phyloP scores from a whole-genome alignment of 2,329 filamentous ascomycete species.

The Sclerotinia subarctica region DNA sequence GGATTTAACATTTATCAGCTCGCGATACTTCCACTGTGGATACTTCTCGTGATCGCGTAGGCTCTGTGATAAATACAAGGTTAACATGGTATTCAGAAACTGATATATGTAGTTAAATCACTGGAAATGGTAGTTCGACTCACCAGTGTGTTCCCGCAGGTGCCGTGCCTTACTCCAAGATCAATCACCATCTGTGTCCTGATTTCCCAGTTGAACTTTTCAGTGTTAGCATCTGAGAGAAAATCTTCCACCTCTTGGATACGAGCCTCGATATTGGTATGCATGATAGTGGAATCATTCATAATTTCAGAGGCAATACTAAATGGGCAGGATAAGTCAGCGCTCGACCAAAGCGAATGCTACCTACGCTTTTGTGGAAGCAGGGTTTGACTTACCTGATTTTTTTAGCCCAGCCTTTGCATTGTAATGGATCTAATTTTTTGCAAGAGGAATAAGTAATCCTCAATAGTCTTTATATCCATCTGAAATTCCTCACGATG shows the following conservation, averaged over 20 bases:
- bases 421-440: background rate
- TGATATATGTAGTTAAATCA: too few species aligned
- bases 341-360: too few species aligned
- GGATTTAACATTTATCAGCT: background rate
- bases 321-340: background rate
- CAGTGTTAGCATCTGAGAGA: background rate
- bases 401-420: background rate
- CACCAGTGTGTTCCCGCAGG: background rate
- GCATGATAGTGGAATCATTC: background rate
- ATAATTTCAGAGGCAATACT: background rate
- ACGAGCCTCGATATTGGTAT: background rate
- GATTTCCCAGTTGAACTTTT: background rate
- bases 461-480: background rate
- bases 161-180: background rate
- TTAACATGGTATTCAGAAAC: background rate
- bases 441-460: background rate
- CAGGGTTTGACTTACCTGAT: background rate
- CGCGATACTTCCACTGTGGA: background rate
- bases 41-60: background rate
- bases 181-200: background rate
- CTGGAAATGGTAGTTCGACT: background rate
- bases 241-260: background rate
- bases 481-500: background rate
- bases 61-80: background rate
- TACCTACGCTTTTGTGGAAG: background rate